phyloP scores from a whole-genome alignment of 2,329 filamentous ascomycete genomes.

The Ophiostoma piceae region DNA sequence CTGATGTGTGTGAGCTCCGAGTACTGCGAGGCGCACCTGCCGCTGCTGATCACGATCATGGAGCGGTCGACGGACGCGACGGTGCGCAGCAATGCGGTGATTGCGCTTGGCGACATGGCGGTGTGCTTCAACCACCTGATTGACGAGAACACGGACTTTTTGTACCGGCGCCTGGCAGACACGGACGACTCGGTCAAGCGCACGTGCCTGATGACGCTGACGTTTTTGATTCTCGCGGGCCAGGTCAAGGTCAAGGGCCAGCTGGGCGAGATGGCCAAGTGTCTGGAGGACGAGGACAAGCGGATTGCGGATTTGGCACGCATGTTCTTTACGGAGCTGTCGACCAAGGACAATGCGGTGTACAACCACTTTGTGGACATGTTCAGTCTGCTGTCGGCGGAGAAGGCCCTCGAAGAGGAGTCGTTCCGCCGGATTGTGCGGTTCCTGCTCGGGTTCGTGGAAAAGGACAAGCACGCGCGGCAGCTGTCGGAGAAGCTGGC shows the following conservation, averaged over 20 bases:
- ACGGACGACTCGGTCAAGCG: slow-evolving; percentile 85
- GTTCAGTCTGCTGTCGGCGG: slow-evolving; percentile 87
- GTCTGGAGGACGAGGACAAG: slow-evolving; percentile 91
- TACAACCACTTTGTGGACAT: slow-evolving; percentile 99
- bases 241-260: slow-evolving; percentile 99
- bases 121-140: slow-evolving; percentile 99
- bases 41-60: slow-evolving; percentile 94
- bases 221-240: slow-evolving; percentile 91
- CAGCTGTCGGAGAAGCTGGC: slow-evolving; percentile 91
- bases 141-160: slow-evolving; percentile 97
- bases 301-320: slow-evolving; percentile 86
- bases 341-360: slow-evolving; percentile 96
- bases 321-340: slow-evolving; percentile 98
- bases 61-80: slow-evolving; percentile 89
- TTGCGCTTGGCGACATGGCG: slow-evolving; percentile 96
- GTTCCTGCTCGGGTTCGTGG: slow-evolving; percentile 91
- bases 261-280: slow-evolving; percentile 98
- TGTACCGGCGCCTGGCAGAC: slow-evolving; percentile 90
- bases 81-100: slow-evolving; percentile 91
- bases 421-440: slow-evolving; percentile 80
- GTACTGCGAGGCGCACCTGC: slow-evolving; percentile 90
- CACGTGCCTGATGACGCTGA: slow-evolving; percentile 96
- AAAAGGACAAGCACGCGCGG: slow-evolving; percentile 98
- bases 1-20: slow-evolving; percentile 97
- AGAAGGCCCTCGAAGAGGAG: slow-evolving; percentile 75